Evolutionary conservation across 371 early-diverging fungal species (phyloP), one percentile per base, ranked within the genome.

Genomic region (Mucor piriformis): DNA sequence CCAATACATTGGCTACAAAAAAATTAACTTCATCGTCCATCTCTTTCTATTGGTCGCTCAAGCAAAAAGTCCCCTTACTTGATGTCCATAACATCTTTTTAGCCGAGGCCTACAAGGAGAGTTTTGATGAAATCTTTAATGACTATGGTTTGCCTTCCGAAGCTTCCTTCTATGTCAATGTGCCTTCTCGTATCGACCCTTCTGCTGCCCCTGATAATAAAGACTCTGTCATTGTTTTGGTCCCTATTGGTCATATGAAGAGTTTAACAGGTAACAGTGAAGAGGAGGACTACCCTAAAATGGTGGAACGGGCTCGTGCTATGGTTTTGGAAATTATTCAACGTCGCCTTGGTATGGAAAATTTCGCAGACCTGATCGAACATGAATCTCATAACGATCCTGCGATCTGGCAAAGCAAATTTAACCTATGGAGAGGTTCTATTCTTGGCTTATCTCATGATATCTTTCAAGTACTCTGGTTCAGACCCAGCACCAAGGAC

Each of bases 51-150:
- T 87, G 88, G 86, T 83, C 83, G 32, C 54, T 87, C 59, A 67
- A 73, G 10, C 63, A 60, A 25, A 74, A 67, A 37, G 62, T 87
- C 7, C 65, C 73, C 15, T 67, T 75, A 44, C 56, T 87, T 20
- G 80, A 83, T 50, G 84, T 80, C 0, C 88, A 87, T 73, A 87
- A 84, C 53, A 79, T 87, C 24, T 87, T 85, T 49, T 63, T 87
- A 49, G 84, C 86, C 21, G 81, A 81, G 32, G 72, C 84, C 0
- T 87, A 84, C 69, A 63, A 73, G 43, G 73, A 76, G 29, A 79
- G 79, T 50, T 87, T 87, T 62, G 85, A 84, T 63, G 73, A 81
- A 43, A 86, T 88, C 38, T 88, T 86, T 64, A 55, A 79, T 32
- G 60, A 80, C 10, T 46, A 59, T 25, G 64, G 60, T 11, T 53